Evolutionary conservation across 2,329 filamentous ascomycete species (phyloP).

Genomic region (Aspergillus tanneri): DNA sequence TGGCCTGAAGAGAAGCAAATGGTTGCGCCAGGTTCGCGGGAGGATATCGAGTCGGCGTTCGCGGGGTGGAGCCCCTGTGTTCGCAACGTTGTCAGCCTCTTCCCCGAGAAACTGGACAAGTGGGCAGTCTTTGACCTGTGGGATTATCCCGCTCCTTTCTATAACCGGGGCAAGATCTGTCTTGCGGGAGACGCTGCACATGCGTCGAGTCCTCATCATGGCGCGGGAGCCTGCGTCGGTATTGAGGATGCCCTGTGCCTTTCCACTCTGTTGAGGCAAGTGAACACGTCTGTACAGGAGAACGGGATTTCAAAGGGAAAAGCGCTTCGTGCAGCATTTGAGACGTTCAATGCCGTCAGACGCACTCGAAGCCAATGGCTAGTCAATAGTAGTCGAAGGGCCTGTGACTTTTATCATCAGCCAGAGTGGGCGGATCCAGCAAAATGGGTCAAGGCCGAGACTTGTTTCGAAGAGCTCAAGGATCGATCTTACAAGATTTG

Average conservation of each 20-base stretch:
- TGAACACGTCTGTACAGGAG: slow-evolving; percentile 21
- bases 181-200: slow-evolving; percentile 45
- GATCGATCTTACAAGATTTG: too few relatives aligned
- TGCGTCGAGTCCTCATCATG: slow-evolving; percentile 45
- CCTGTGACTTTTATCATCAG: too few relatives aligned
- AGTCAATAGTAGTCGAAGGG: slow-evolving; percentile 37
- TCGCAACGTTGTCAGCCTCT: too few relatives aligned
- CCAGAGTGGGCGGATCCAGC: too few relatives aligned
- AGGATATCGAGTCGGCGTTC: too few relatives aligned
- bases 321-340: slow-evolving; percentile 31
- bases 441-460: too few relatives aligned
- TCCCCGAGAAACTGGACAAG: too few relatives aligned
- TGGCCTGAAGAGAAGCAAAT: too few relatives aligned
- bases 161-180: slow-evolving; percentile 34
- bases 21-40: too few relatives aligned
- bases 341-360: slow-evolving; percentile 27
- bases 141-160: slow-evolving; percentile 39
- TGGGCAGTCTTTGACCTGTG: slow-evolving; percentile 46
- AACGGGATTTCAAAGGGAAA: too few relatives aligned
- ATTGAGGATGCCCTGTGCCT: slow-evolving; percentile 35
- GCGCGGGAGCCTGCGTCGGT: slow-evolving; percentile 37
- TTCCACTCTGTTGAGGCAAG: slow-evolving; percentile 26
- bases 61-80: too few relatives aligned
- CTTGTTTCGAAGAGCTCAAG: too few relatives aligned
- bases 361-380: slow-evolving; percentile 35